A percentile compares a stretch with the other conserved stretches of the same genome.
Conservation (phyloP, 2,329 filamentous ascomycete species). For the Graphilbum fragrans region DNA sequence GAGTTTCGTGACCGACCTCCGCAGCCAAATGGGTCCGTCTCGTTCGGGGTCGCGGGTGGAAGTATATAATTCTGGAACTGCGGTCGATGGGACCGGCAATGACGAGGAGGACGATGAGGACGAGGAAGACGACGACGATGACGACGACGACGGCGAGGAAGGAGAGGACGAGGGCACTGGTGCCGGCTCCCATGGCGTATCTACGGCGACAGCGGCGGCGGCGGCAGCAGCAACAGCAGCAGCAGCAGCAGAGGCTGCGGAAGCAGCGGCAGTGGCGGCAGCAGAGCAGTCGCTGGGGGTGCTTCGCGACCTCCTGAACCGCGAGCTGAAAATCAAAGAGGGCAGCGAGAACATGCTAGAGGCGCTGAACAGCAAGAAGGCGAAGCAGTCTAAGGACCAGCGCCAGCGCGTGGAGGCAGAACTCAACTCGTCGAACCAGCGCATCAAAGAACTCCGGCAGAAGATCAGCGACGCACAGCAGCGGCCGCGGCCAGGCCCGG, state of each 20-base stretch:
- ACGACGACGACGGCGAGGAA: background rate
- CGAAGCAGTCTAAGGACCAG: slow-evolving; percentile 87
- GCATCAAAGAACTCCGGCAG: slow-evolving; percentile 48
- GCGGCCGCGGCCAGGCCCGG: slow-evolving; percentile 32
- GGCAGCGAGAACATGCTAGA: slow-evolving; percentile 97
- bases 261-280: no score
- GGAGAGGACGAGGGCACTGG: slow-evolving; percentile 27
- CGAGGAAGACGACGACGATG: background rate
- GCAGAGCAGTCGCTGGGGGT: slow-evolving; percentile 63
- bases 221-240: no score
- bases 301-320: slow-evolving; percentile 76
- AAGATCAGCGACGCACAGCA: slow-evolving; percentile 50
- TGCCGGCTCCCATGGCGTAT: no score
- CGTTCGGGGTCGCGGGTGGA: slow-evolving; percentile 49
- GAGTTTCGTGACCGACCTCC: slow-evolving; percentile 82
- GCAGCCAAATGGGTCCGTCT: slow-evolving; percentile 55
- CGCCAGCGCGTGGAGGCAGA: slow-evolving; percentile 72
- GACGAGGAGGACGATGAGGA: slow-evolving; percentile 6
- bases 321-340: slow-evolving; percentile 95
- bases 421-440: slow-evolving; percentile 73
- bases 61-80: slow-evolving; percentile 38
- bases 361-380: slow-evolving; percentile 85
- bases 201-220: no score
- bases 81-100: slow-evolving; percentile 46
- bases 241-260: no score